Percentiles rank a stretch among this genome's conserved stretches.
phyloP scores from a whole-genome alignment of 345 rosid genomes.

The Populus ilicifolia region DNA sequence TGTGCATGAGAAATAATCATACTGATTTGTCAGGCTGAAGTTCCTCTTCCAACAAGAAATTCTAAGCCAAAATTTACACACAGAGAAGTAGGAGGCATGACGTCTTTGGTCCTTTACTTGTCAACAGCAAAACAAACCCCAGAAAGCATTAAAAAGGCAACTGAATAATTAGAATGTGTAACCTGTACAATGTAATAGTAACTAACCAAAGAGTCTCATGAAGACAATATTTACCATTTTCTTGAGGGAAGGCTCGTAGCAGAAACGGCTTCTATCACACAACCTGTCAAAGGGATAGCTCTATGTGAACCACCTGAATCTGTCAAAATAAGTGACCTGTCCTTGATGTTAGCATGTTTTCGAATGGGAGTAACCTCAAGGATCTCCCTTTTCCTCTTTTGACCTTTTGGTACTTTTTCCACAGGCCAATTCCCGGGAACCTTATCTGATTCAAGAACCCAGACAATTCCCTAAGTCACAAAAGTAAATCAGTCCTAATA shows the following conservation, averaged over 20 bases:
- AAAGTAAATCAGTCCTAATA: not conserved
- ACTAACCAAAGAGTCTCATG: not conserved
- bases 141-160: not conserved
- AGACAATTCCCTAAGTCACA: constrained; percentile 60
- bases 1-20: too few species aligned
- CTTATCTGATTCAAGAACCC: constrained; percentile 76
- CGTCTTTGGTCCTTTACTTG: not conserved
- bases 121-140: not conserved
- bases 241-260: constrained; percentile 58
- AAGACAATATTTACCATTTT: constrained; percentile 59
- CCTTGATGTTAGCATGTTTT: constrained; percentile 56
- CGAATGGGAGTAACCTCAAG: constrained; percentile 62
- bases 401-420: constrained; percentile 48
- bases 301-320: constrained; percentile 50
- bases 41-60: not conserved
- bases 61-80: not conserved
- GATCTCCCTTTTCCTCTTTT: constrained; percentile 51
- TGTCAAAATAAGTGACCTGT: constrained; percentile 45
- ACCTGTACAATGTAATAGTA: not conserved
- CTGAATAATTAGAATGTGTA: not conserved
- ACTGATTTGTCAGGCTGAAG: too few species aligned
- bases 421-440: constrained; percentile 37
- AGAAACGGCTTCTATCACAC: constrained; percentile 76
- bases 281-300: constrained; percentile 47
- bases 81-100: not conserved